phyloP scores from a whole-genome alignment of 805 yeast genomes.

The Metahyphopichia silvanorum region DNA sequence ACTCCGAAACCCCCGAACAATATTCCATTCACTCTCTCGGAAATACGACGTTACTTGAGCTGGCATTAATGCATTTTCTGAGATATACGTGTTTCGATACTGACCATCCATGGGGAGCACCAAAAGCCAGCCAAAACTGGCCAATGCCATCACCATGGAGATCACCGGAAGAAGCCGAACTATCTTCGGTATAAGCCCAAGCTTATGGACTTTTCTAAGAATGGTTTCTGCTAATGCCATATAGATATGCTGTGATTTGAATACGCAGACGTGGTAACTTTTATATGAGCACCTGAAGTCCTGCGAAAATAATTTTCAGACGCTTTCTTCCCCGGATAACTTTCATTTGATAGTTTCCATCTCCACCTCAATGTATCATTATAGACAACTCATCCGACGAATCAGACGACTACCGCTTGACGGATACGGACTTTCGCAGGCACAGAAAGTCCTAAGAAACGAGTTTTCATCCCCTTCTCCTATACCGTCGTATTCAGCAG shows the following conservation, averaged over 20 bases:
- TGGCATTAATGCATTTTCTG: slow-evolving; percentile 96
- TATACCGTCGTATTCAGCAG: background rate
- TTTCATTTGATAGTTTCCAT: too few relatives aligned
- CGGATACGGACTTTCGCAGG: slow-evolving; percentile 4
- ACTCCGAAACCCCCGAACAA: slow-evolving; percentile 77
- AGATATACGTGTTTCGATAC: slow-evolving; percentile 77
- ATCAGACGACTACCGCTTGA: slow-evolving; percentile 31
- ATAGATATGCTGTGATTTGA: too few relatives aligned
- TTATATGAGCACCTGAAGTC: too few relatives aligned
- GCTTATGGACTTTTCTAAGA: slow-evolving; percentile 35
- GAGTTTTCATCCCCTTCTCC: background rate
- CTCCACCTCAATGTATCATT: too few relatives aligned
- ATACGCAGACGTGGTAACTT: too few relatives aligned
- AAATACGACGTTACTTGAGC: slow-evolving; percentile 91
- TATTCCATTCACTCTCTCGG: slow-evolving; percentile 92
- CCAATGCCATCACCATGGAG: slow-evolving; percentile 31
- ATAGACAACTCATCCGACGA: slow-evolving; percentile 20
- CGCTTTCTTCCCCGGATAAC: too few relatives aligned
- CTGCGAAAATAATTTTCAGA: too few relatives aligned
- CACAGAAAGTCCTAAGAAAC: slow-evolving; percentile 1
- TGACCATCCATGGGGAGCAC: slow-evolving; percentile 79
- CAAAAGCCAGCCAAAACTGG: slow-evolving; percentile 43
- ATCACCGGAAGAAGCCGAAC: slow-evolving; percentile 30
- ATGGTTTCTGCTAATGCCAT: slow-evolving; percentile 46
- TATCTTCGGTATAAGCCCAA: slow-evolving; percentile 35